Conservation (phyloP, 208 protist species). For the Strigomonas culicis region DNA sequence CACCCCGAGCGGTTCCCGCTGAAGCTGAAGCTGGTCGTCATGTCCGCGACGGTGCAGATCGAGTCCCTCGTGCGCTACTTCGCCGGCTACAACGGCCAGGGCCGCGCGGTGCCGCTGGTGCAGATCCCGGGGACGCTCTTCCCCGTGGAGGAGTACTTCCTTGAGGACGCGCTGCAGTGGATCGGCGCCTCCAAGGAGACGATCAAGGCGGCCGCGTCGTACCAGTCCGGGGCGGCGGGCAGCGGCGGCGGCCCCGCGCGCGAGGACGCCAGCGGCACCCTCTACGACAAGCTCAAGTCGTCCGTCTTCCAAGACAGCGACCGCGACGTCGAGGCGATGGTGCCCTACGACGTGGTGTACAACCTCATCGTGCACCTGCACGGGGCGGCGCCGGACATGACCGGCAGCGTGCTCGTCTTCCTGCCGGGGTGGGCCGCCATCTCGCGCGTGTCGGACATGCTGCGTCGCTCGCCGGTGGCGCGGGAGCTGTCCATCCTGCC, state of each 20-base stretch:
- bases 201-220: constrained; percentile 15
- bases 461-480: constrained; percentile 35
- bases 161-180: constrained; percentile 78
- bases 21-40: constrained; percentile 96
- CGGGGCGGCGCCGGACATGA: constrained; percentile 24
- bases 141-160: constrained; percentile 77
- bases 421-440: constrained; percentile 91
- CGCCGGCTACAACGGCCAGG: constrained; percentile 21
- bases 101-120: constrained; percentile 41
- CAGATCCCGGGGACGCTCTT: constrained; percentile 84
- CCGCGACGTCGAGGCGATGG: constrained; percentile 48
- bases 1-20: constrained; percentile 33
- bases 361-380: constrained; percentile 70
- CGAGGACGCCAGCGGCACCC: constrained; percentile 9
- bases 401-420: constrained; percentile 86
- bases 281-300: constrained; percentile 62
- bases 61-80: constrained; percentile 75
- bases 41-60: constrained; percentile 92
- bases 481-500: constrained; percentile 73
- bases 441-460: constrained; percentile 41
- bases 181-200: constrained; percentile 30
- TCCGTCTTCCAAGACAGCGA: constrained; percentile 49
- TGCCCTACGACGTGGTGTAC: constrained; percentile 67
- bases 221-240: background rate
- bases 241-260: background rate